Conservation (phyloP, 164 flowering plant species). For the Umbellularia californica region DNA sequence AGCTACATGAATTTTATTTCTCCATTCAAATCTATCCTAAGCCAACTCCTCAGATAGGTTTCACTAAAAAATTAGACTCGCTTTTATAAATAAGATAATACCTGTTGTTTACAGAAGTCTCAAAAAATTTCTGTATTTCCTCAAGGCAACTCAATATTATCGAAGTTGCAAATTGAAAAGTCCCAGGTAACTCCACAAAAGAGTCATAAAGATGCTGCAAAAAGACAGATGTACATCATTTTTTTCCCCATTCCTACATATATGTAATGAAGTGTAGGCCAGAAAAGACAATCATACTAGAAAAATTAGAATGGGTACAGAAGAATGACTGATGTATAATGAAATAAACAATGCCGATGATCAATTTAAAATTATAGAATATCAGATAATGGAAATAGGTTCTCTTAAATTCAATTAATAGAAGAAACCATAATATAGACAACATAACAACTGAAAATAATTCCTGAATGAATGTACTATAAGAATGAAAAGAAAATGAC, state of each 20-base stretch:
- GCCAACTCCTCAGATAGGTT: no score
- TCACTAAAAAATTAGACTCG: not conserved
- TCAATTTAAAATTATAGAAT: no score
- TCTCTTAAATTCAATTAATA: no score
- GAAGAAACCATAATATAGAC: no score
- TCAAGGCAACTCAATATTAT: conserved; percentile 80
- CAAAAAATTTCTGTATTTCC: conserved; percentile 91
- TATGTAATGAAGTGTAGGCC: not conserved
- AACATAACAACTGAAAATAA: no score
- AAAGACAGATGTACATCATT: conserved; percentile 3
- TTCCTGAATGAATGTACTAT: no score
- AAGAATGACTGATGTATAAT: not conserved
- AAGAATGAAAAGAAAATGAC: no score
- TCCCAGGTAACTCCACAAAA: conserved; percentile 77
- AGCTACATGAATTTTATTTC: no score
- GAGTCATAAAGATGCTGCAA: conserved; percentile 77
- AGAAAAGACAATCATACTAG: not conserved
- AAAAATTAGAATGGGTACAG: not conserved
- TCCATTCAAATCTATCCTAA: no score
- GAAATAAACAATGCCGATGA: no score
- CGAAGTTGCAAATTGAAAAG: conserved; percentile 81
- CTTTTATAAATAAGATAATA: conserved; percentile 16
- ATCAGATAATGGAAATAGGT: no score
- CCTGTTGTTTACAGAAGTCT: conserved; percentile 70
- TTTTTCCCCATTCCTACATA: not conserved